Base-by-base conservation (phyloP, 164 flowering plant genomes). In the Cinnamomum chago region DNA sequence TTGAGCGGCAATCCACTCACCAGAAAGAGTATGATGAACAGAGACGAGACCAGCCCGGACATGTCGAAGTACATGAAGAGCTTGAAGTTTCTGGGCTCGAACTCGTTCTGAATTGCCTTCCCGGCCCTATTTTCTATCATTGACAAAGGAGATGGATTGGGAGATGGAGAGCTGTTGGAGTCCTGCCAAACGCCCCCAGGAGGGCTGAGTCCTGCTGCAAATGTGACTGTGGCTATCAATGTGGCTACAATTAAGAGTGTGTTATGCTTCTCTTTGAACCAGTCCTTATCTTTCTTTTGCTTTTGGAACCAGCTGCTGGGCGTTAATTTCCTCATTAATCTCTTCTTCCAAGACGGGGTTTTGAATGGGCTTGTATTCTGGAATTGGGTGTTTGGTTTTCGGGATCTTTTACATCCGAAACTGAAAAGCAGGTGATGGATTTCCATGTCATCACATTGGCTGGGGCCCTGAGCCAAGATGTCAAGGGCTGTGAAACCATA, bases 11-110 rank as follows among this genome's bases (percentile, higher is more conserved):
- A 58, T 12, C 83, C 83, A 64, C 81, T 75, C 3, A 82, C 73
- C 2, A 82, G 62, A 15, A 80, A 60, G 40, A 82, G 22, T 18
- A 80, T 82, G 58, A 78, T 76, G 78, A 75, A 77, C 0, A 80
- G 77, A 40, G 84, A 78, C 7, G 81, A 69, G 9, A 81, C 51
- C 60, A 83, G 79, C 0, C 71, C 78, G 10, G 70, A n/a, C 2
- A 81, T 73, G 68, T 83, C 80, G 55, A 14, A 64, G 20, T 18
- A 50, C 28, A 76, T 27, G 71, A 75, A 78, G 4, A 20, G 2
- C 40, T 27, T 58, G 50, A 28, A 58, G 66, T n/a, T 3, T 17
- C 2, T 1, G 10, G 23, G 50, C 15, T 23, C 4, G 25, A 17
- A 22, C 12, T 18, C 66, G 6, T 64, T 64, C 14, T 64, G 67